phyloP scores from a whole-genome alignment of 164 flowering plant species.

The Paratinospora sagittata region DNA sequence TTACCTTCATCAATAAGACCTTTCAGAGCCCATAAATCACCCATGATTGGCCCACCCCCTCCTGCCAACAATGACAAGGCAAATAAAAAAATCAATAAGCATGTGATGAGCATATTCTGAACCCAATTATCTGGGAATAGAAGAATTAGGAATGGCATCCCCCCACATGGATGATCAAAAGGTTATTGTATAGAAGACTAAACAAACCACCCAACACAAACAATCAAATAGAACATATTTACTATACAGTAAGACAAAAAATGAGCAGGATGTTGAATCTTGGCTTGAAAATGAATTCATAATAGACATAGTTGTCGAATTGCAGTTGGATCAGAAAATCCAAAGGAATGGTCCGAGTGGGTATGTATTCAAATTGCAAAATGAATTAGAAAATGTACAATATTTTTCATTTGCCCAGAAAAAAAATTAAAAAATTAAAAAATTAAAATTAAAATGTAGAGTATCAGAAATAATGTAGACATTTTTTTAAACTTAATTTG shows the following conservation, averaged over 20 bases:
- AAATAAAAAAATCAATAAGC: neutral
- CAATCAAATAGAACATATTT: neutral
- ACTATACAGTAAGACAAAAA: neutral
- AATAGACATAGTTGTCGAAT: too few species aligned
- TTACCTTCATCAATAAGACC: constrained; percentile 91
- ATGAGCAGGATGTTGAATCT: neutral
- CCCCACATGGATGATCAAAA: too few species aligned
- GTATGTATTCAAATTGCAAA: neutral
- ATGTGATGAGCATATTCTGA: neutral
- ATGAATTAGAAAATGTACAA: neutral
- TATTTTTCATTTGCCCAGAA: too few species aligned
- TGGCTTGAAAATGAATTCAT: neutral
- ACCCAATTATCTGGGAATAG: neutral
- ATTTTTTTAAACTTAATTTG: neutral
- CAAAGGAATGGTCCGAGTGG: too few species aligned
- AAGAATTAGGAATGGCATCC: too few species aligned
- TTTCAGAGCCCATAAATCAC: constrained; percentile 97
- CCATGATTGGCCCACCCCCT: constrained; percentile 97
- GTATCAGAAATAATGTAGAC: too few species aligned
- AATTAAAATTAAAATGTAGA: too few species aligned
- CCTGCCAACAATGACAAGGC: constrained; percentile 39
- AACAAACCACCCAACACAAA: neutral
- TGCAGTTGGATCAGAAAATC: too few species aligned
- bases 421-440: too few species aligned
- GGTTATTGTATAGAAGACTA: neutral